Conservation (phyloP, 768 basidiomycete species). For the Imleria badia region DNA sequence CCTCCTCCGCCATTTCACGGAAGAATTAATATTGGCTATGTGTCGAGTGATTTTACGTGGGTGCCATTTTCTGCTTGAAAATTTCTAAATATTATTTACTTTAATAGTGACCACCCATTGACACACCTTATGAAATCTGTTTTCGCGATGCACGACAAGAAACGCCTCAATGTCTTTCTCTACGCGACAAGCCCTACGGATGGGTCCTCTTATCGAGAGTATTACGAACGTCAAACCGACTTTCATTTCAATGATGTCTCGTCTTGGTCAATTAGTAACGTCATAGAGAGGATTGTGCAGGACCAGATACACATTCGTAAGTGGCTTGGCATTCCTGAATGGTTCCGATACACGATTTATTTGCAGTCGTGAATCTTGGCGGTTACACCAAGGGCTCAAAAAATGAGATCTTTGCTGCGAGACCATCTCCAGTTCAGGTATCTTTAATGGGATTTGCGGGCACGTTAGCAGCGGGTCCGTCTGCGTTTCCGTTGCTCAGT, state of each 20-base stretch:
- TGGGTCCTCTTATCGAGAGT: slow-evolving; percentile 41
- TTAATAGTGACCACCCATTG: slow-evolving; percentile 47
- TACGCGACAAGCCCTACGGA: slow-evolving; percentile 53
- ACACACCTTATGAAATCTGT: slow-evolving; percentile 54
- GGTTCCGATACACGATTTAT: background rate
- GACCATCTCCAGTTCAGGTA: slow-evolving; percentile 49
- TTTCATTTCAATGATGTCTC: slow-evolving; percentile 44
- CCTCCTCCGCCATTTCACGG: slow-evolving; percentile 40
- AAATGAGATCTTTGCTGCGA: slow-evolving; percentile 52
- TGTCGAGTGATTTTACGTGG: slow-evolving; percentile 48
- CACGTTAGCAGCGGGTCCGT: slow-evolving; percentile 40
- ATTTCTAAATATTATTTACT: background rate
- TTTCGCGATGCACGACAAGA: slow-evolving; percentile 42
- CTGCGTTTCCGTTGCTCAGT: background rate
- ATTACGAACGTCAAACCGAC: slow-evolving; percentile 41
- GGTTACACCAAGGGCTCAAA: slow-evolving; percentile 54
- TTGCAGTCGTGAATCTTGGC: slow-evolving; percentile 43
- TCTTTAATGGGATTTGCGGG: slow-evolving; percentile 53
- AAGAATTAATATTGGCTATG: slow-evolving; percentile 47
- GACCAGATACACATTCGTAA: slow-evolving; percentile 48
- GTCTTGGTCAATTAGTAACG: slow-evolving; percentile 33
- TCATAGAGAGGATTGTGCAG: slow-evolving; percentile 39
- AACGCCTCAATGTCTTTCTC: slow-evolving; percentile 41
- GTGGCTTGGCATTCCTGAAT: slow-evolving; percentile 12
- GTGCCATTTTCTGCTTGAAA: slow-evolving; percentile 5